These are phyloP conservation scores for Lentinula sp. DNA, from an alignment of 768 basidiomycete genomes.

Conservation along the genomic window DNA sequence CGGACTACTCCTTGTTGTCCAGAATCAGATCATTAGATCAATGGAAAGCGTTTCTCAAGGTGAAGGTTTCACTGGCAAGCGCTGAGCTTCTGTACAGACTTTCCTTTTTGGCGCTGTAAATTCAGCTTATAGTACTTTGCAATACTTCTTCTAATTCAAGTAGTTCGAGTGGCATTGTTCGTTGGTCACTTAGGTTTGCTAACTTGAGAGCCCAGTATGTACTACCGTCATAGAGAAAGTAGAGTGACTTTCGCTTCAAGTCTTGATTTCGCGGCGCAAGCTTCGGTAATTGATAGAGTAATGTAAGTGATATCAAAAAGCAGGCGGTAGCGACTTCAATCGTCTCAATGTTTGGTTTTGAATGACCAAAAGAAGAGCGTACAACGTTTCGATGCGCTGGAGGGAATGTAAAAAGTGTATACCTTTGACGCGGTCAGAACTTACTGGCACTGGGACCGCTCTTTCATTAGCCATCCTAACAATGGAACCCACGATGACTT, in stretches of 20 bases:
- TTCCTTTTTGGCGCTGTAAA: no score
- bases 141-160: no score
- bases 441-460: slow-evolving; percentile 27
- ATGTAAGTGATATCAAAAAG: background rate
- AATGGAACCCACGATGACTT: slow-evolving; percentile 58
- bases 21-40: slow-evolving; percentile 52
- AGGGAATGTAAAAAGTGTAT: background rate
- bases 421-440: background rate
- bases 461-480: slow-evolving; percentile 43
- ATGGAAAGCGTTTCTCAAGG: slow-evolving; percentile 8
- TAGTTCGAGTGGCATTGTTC: no score
- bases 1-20: slow-evolving; percentile 49
- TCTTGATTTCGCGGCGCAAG: no score
- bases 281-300: no score
- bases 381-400: background rate
- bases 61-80: no score
- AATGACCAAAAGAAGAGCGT: slow-evolving; percentile 5
- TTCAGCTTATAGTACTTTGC: no score
- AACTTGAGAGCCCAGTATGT: no score
- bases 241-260: no score
- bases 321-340: slow-evolving; percentile 5
- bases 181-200: no score
- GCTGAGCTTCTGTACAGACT: no score
- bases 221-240: no score
- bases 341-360: slow-evolving; percentile 30